Percentiles rank a stretch among this genome's conserved stretches.
phyloP scores from a whole-genome alignment of 176 grass and related monocot genomes.

The Aegilops longissima region DNA sequence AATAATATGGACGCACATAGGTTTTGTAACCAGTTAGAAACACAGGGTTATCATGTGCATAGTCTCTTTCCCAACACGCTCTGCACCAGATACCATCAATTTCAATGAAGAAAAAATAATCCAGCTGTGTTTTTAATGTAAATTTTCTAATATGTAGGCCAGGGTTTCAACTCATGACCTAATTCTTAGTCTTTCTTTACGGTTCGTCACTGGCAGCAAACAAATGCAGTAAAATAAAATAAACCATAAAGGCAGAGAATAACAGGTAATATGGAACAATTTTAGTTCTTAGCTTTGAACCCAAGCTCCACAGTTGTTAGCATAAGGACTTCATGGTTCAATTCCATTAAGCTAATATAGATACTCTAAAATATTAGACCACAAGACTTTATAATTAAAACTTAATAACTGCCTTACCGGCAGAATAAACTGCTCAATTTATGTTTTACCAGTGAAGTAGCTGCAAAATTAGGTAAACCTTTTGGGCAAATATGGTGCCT shows the following conservation, averaged over 20 bases:
- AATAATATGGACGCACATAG: not conserved
- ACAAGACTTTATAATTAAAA: not conserved
- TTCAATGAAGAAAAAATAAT: not conserved
- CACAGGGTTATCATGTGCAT: not conserved
- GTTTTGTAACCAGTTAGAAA: not conserved
- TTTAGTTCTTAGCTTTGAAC: not conserved
- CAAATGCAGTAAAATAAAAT: not conserved
- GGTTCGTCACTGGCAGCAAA: not conserved
- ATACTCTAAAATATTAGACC: not conserved
- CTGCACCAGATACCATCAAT: not conserved
- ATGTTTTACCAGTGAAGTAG: conserved; percentile 5
- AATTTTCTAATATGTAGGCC: not conserved
- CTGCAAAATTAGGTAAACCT: not conserved
- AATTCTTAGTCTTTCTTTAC: not conserved
- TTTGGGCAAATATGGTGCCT: not conserved
- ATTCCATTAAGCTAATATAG: not conserved
- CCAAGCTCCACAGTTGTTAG: not conserved
- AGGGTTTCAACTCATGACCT: not conserved
- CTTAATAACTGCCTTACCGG: not conserved
- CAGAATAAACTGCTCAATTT: not conserved
- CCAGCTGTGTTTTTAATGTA: not conserved
- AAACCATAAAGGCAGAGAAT: not conserved
- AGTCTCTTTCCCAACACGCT: not conserved
- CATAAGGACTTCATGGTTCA: not conserved
- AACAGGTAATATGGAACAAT: not conserved